Percentiles rank a stretch among this genome's conserved stretches.
Conservation (phyloP, 305 asterid genomes). For the Solanum hybrid region DNA sequence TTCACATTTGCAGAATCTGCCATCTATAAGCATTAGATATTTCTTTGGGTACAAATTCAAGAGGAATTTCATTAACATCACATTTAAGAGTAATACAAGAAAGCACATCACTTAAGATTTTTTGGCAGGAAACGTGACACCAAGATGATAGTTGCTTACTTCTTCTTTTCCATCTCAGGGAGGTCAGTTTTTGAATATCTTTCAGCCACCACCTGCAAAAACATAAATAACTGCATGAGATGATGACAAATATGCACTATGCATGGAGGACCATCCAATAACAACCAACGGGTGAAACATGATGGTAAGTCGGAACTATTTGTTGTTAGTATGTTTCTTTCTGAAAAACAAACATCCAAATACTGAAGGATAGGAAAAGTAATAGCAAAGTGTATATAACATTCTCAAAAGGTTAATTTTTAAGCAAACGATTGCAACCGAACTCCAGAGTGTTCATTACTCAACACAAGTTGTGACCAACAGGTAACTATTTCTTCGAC, state of each 20-base stretch:
- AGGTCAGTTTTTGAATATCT: conserved; percentile 76
- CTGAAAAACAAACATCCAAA: background rate
- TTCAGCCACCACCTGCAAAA: conserved; percentile 75
- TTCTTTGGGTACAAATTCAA: background rate
- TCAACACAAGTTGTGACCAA: background rate
- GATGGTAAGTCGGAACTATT: background rate
- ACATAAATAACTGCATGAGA: background rate
- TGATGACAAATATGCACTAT: background rate
- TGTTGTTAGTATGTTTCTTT: background rate
- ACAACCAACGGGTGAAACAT: conserved; percentile 3
- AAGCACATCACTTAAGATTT: background rate
- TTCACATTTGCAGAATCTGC: background rate
- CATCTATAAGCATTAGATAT: background rate
- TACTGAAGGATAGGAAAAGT: background rate
- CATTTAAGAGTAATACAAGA: background rate
- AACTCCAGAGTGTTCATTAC: background rate
- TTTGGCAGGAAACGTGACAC: background rate
- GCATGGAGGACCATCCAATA: background rate
- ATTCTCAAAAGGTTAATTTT: background rate
- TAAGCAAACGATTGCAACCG: background rate
- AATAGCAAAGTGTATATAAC: background rate
- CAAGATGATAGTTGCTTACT: conserved; percentile 32
- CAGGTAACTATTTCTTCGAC: background rate
- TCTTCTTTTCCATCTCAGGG: conserved; percentile 89
- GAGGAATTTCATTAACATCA: background rate